phyloP scores from a whole-genome alignment of 192 early-diverging fungal genomes.

The Coemansia sp. region DNA sequence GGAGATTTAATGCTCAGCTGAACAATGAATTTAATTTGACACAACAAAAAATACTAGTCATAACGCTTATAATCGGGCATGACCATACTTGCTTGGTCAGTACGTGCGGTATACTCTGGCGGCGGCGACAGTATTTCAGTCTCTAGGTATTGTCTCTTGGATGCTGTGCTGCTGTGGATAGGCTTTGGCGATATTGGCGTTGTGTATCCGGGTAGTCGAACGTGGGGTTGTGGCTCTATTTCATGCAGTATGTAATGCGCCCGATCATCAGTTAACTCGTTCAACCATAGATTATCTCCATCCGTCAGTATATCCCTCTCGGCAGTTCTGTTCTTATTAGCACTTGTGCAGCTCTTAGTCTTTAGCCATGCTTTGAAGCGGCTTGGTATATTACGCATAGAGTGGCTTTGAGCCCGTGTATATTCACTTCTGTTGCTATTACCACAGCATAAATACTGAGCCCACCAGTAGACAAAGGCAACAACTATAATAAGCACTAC shows the following conservation, averaged over 20 bases:
- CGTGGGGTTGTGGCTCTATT: neutral
- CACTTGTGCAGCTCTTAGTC: neutral
- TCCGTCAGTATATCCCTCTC: neutral
- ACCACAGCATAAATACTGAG: neutral
- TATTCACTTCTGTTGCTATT: neutral
- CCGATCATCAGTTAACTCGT: neutral
- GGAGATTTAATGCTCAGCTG: neutral
- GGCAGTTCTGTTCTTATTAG: neutral
- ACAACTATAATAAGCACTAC: neutral
- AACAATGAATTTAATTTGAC: neutral
- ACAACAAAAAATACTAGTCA: neutral
- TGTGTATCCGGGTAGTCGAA: slow-evolving; percentile 1
- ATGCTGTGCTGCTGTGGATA: neutral
- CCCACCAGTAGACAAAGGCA: neutral
- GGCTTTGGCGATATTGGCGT: neutral
- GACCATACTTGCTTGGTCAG: neutral
- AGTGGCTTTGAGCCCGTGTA: too few species aligned
- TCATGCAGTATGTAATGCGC: neutral
- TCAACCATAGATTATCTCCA: neutral
- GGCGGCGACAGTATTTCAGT: neutral
- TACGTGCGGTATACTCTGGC: neutral
- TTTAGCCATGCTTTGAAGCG: neutral
- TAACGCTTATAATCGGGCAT: neutral
- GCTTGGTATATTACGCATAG: neutral
- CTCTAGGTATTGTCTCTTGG: neutral